A percentile compares a stretch with the other conserved stretches of the same genome.
Evolutionary conservation across 345 rosid species (phyloP).

Genomic region (Zanthoxylum bungeanum): DNA sequence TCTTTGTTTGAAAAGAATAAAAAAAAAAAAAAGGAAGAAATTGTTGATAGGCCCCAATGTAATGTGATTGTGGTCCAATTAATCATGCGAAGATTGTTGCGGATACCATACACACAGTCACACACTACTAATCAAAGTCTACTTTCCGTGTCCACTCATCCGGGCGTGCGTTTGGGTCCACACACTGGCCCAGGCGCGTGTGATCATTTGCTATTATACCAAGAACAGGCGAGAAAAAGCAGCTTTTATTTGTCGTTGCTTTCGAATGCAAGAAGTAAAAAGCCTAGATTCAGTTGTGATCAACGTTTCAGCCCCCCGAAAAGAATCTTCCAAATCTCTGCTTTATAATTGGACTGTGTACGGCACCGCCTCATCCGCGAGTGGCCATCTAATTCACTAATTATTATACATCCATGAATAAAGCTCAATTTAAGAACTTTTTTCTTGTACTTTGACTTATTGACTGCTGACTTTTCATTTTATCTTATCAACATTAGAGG

Average conservation of each 20-base stretch:
- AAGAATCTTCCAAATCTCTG: neutral
- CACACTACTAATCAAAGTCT: neutral
- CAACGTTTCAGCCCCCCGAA: neutral
- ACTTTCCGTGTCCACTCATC: neutral
- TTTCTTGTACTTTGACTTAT: constrained; percentile 10
- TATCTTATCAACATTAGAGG: neutral
- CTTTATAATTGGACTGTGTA: constrained; percentile 14
- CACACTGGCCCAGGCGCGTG: constrained; percentile 6
- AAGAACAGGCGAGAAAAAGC: neutral
- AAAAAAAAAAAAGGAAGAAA: too few relatives aligned
- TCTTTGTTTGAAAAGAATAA: too few relatives aligned
- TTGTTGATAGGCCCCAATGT: neutral
- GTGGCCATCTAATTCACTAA: neutral
- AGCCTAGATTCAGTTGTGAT: neutral
- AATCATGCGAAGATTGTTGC: neutral
- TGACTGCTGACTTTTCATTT: neutral
- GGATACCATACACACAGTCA: too few relatives aligned
- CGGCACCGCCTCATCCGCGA: neutral
- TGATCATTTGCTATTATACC: neutral
- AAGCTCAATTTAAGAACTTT: neutral
- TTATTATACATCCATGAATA: neutral
- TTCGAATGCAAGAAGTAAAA: neutral
- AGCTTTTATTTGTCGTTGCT: constrained; percentile 2
- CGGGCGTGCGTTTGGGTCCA: constrained; percentile 15
- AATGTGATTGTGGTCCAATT: neutral